A percentile compares a stretch with the other conserved stretches of the same genome.
Conservation (phyloP, 2,329 filamentous ascomycete genomes). For the Nemania sp. region DNA sequence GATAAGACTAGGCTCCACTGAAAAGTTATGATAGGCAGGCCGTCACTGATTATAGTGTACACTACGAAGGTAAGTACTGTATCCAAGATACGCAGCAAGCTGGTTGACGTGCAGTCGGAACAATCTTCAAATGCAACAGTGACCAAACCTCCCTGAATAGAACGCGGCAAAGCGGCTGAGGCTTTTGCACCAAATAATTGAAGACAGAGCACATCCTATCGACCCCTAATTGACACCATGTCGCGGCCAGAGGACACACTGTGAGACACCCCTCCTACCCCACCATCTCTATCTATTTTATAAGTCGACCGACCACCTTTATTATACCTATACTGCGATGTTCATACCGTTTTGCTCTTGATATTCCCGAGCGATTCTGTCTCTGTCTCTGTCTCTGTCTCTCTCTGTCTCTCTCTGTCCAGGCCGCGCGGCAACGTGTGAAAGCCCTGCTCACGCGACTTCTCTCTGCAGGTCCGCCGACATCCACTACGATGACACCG, state of each 20-base stretch:
- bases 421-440: neutral
- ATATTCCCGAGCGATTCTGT: neutral
- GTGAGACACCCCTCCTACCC: conserved; percentile 51
- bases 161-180: neutral
- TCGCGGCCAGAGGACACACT: conserved; percentile 95
- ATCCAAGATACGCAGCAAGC: no score
- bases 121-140: neutral
- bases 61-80: no score
- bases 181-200: neutral
- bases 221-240: conserved; percentile 62
- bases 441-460: conserved; percentile 31
- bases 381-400: conserved; percentile 1
- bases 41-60: neutral
- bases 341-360: no score
- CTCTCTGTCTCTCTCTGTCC: neutral
- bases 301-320: neutral
- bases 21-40: conserved; percentile 31
- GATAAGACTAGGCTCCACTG: conserved; percentile 30
- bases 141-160: neutral
- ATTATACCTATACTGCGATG: no score
- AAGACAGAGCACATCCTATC: neutral
- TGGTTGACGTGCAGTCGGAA: no score
- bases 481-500: conserved; percentile 94
- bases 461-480: conserved; percentile 74
- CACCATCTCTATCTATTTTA: conserved; percentile 5